Base-by-base conservation (phyloP, 2,329 filamentous ascomycete genomes). In the Aspergillus vadensis region DNA sequence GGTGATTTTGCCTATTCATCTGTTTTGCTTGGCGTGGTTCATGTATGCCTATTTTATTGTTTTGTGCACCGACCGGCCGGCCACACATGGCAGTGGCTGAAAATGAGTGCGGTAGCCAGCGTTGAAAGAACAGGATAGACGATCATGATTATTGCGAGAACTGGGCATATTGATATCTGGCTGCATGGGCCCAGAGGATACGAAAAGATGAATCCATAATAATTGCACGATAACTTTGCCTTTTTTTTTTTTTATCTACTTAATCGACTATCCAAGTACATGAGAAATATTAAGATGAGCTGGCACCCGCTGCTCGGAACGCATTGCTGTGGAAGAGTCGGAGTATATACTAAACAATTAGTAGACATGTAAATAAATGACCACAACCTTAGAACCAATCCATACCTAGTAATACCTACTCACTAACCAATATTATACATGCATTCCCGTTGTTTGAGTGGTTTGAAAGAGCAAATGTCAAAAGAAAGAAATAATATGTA, bases 11-110 rank as follows among this genome's bases (percentile, higher is more conserved):
- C 54, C 61, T 59, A 48, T 57, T 65, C 51, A 30, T 63, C 30
- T 55, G 39, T 65, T 58, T 57, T 53, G 51, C 49, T 64, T 59
- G 66, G 65, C 66, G 63, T 63, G 63, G 55, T 60, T 64, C 32
- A 54, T 68, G 65, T 67, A 64, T 65, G 63, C 59, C 63, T 68
- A 61, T 55, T 59, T 41, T 47, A 53, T 43, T 41, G 36, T 49
- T 59, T 62, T 41, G 30, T 54, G 49, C 43, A 52, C 61, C 47
- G 54, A 44, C 52, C 36, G 47, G 55, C 56, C 57, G 44, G 48
- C 57, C 49, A 47, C 53, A 52, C 56, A 44, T 43, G 27, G 49
- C 36, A 47, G 32, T 59, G 19, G 53, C 41, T 58, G 55, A 43
- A 32, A 58, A 55, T 54, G 63, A 48, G 10, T 15, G 23, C n/a